Percentiles rank a stretch among this genome's conserved stretches.
These are phyloP conservation scores for Actinomucor elegans DNA, from an alignment of 371 early-diverging fungal genomes.

Conservation along the genomic window DNA sequence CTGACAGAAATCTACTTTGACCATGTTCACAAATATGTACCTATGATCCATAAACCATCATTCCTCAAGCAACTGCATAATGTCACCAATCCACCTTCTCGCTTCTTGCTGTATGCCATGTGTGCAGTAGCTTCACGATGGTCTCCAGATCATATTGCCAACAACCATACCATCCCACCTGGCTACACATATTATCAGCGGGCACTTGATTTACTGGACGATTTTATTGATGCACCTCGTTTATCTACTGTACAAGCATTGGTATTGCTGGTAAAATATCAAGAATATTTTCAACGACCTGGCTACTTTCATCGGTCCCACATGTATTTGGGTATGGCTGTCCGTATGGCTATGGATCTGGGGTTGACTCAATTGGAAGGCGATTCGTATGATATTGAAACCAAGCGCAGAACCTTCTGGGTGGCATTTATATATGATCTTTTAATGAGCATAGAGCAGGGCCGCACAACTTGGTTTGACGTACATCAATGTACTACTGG, in stretches of 20 bases:
- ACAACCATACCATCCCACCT: conserved; percentile 11
- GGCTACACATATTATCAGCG: conserved; percentile 42
- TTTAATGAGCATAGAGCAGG: conserved; percentile 47
- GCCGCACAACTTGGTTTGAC: conserved; percentile 30
- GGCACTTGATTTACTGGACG: conserved; percentile 58
- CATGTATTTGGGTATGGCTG: conserved; percentile 55
- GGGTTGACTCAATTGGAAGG: conserved; percentile 48
- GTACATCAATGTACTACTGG: conserved; percentile 36
- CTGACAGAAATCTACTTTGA: conserved; percentile 49
- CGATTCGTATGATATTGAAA: conserved; percentile 31
- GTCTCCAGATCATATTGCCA: conserved; percentile 19
- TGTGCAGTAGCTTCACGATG: conserved; percentile 60
- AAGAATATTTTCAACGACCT: conserved; percentile 48
- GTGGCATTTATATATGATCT: conserved; percentile 42
- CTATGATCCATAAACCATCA: conserved; percentile 57
- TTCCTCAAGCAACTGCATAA: conserved; percentile 51
- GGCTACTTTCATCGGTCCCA: conserved; percentile 44
- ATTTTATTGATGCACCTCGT: conserved; percentile 65
- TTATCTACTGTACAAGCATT: conserved; percentile 72
- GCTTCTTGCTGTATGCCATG: conserved; percentile 56
- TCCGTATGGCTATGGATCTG: conserved; percentile 75
- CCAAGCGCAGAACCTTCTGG: conserved; percentile 46
- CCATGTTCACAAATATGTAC: conserved; percentile 60
- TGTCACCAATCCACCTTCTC: conserved; percentile 46
- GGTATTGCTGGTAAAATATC: conserved; percentile 70